These are phyloP conservation scores for Cladosporium sp. DNA, from an alignment of 2,329 filamentous ascomycete genomes.

Conservation along the genomic window DNA sequence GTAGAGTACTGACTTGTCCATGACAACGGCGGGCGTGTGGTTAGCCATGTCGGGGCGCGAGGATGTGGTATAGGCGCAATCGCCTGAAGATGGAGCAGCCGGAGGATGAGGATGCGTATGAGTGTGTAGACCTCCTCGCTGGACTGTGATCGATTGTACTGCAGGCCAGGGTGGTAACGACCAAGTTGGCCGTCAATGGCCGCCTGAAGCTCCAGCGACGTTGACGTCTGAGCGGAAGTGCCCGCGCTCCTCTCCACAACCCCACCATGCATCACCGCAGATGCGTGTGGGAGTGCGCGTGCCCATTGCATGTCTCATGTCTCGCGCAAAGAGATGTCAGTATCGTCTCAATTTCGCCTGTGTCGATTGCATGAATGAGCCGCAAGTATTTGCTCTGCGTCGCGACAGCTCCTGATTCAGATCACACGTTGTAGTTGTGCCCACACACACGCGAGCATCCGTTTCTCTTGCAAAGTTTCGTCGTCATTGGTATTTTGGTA, in stretches of 20 bases:
- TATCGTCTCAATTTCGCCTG: too few species aligned
- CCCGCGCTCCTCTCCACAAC: not conserved
- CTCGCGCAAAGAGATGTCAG: too few species aligned
- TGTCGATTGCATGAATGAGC: too few species aligned
- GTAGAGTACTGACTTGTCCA: constrained; percentile 91
- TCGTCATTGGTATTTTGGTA: too few species aligned
- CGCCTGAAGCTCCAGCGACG: constrained; percentile 10
- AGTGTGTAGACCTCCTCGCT: not conserved
- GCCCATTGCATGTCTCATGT: too few species aligned
- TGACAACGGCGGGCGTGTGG: constrained; percentile 99
- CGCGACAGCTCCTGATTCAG: too few species aligned
- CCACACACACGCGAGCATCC: too few species aligned
- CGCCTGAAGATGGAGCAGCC: not conserved
- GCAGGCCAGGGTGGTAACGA: not conserved
- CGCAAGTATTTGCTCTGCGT: too few species aligned
- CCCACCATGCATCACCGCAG: not conserved
- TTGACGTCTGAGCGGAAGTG: constrained; percentile 1
- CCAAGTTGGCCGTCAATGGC: constrained; percentile 5
- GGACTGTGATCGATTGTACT: not conserved
- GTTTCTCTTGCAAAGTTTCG: too few species aligned
- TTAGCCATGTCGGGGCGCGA: constrained; percentile 67
- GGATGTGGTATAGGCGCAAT: not conserved
- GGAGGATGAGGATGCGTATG: not conserved
- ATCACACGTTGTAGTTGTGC: too few species aligned
- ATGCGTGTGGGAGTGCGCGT: too few species aligned